A percentile compares a stretch with the other conserved stretches of the same genome.
phyloP scores from a whole-genome alignment of 2,329 filamentous ascomycete genomes.

The Ceratocystis ficicola region DNA sequence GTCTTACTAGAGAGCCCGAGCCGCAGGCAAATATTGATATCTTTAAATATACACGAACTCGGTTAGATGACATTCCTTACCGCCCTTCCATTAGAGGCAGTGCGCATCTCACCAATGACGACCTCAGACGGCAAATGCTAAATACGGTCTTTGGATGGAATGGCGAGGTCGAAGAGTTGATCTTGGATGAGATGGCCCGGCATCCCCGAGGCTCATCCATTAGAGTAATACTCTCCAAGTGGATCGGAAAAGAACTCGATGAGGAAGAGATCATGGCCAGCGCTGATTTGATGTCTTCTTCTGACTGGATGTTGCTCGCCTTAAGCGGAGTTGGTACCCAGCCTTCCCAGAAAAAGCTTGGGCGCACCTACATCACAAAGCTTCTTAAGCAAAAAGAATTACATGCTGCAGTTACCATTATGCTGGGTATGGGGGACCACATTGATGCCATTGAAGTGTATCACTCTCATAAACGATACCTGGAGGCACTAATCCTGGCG shows the following conservation, averaged over 20 bases:
- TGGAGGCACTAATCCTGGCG: constrained; percentile 85
- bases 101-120: constrained; percentile 56
- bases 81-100: constrained; percentile 50
- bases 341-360: constrained; percentile 76
- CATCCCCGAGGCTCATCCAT: constrained; percentile 63
- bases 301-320: constrained; percentile 94
- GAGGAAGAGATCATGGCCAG: constrained; percentile 68
- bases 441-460: constrained; percentile 96
- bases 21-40: constrained; percentile 51
- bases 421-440: constrained; percentile 81
- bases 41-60: constrained; percentile 72
- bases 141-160: constrained; percentile 93
- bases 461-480: constrained; percentile 75
- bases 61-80: constrained; percentile 73
- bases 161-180: constrained; percentile 64
- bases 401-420: constrained; percentile 81
- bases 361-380: constrained; percentile 79
- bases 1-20: background rate
- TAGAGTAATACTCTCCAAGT: constrained; percentile 75
- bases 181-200: constrained; percentile 70
- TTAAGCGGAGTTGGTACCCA: constrained; percentile 70
- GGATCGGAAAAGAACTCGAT: constrained; percentile 69
- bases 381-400: constrained; percentile 81
- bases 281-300: constrained; percentile 77
- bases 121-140: constrained; percentile 81